Conservation (phyloP, 1,284 basidiomycete genomes). For the Coriolopsis trogii region DNA sequence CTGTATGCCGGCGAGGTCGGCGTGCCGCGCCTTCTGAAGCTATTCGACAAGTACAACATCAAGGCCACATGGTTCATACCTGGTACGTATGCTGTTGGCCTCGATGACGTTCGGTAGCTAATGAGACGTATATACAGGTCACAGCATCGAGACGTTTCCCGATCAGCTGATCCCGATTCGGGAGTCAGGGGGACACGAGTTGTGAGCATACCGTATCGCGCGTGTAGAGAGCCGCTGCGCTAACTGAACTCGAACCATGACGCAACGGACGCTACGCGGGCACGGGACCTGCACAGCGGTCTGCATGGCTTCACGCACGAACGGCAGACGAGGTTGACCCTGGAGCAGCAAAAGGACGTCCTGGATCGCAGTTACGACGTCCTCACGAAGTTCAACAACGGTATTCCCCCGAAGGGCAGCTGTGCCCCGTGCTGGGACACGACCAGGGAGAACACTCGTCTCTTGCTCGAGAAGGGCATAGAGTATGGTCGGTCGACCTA, state of each 20-base stretch:
- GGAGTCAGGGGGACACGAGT: constrained; percentile 72
- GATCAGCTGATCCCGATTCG: constrained; percentile 65
- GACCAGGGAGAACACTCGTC: constrained; percentile 64
- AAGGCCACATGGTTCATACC: constrained; percentile 78
- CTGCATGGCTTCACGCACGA: constrained; percentile 80
- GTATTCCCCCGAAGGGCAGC: constrained; percentile 63
- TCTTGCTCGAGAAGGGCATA: constrained; percentile 77
- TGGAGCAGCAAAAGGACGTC: constrained; percentile 74
- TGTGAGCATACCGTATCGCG: constrained; percentile 41
- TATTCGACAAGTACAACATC: constrained; percentile 73
- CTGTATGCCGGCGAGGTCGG: constrained; percentile 79
- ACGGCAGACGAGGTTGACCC: constrained; percentile 64
- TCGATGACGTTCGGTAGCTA: background rate
- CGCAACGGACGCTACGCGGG: too few relatives aligned
- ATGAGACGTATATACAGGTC: constrained; percentile 41
- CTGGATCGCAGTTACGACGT: constrained; percentile 69
- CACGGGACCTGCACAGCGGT: constrained; percentile 53
- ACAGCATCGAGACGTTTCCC: constrained; percentile 73
- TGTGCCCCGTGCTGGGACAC: constrained; percentile 85
- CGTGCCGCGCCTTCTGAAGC: constrained; percentile 65
- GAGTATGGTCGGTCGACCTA: constrained; percentile 58
- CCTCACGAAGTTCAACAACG: constrained; percentile 70
- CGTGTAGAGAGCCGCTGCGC: background rate
- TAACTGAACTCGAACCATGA: too few relatives aligned
- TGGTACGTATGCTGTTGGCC: constrained; percentile 38